Base-by-base conservation (phyloP, 805 yeast genomes). In the Brettanomyces sp. region DNA sequence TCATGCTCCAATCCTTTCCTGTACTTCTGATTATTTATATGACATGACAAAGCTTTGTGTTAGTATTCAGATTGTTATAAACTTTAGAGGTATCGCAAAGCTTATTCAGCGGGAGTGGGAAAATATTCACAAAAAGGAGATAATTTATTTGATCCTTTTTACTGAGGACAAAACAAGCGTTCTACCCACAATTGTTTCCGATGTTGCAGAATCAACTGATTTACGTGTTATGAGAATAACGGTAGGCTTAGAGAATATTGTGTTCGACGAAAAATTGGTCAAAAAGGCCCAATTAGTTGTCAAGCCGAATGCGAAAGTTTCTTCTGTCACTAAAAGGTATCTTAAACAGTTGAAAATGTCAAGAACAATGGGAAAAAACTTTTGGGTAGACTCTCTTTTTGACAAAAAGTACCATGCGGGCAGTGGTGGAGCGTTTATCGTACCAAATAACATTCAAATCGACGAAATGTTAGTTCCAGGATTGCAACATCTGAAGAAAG, bases 31-130 rank as follows among this genome's bases (percentile, higher is more conserved):
- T 23, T 12, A 13, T n/a, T 13, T 23, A 12, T 25, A n/a, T 13
- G 34, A 25, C 8, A 18, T 18, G 21, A 5, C 12, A n/a, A 5
- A 9, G 18, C 4, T n/a, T n/a, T n/a, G n/a, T n/a, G n/a, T n/a
- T n/a, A 36, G 36, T 13, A 24, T 39, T 12, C 46, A 52, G 39
- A 39, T 47, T 1, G 39, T 41, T 8, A 28, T 47, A 3, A 45
- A 53, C 4, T 52, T 51, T 39, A 48, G 39, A 44, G 49, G 49
- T 5, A 4, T 38, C 5, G n/a, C 32, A 5, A 23, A 36, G 21
- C 44, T 30, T 30, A 7, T 13, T 28, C 46, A 43, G 32, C 23
- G 5, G 14, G 37, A 40, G 3, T 40, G 47, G 45, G 25, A n/a
- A 6, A 13, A 30, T 4, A n/a, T 41, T 14, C 18, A 8, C 2